These are phyloP conservation scores for Linaria vulgaris DNA, from an alignment of 257 asterid species.

Conservation along the genomic window DNA sequence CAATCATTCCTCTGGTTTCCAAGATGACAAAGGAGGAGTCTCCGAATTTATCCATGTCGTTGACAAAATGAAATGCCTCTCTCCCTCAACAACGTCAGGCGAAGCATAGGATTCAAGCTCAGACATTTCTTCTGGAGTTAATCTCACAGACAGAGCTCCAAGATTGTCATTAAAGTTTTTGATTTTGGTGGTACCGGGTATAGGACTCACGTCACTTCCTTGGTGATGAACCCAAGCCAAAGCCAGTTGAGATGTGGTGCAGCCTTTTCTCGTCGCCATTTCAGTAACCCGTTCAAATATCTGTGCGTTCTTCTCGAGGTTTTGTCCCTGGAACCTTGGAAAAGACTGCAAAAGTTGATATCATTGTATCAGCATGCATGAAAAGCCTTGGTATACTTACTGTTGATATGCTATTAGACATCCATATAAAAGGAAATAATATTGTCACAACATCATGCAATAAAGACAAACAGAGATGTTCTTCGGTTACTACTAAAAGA, in stretches of 20 bases:
- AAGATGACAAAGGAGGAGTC: constrained; percentile 39
- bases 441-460: too few relatives aligned
- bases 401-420: too few relatives aligned
- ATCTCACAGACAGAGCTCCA: constrained; percentile 31
- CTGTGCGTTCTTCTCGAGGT: constrained; percentile 39
- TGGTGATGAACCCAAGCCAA: constrained; percentile 67
- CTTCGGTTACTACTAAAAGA: too few relatives aligned
- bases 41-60: constrained; percentile 28
- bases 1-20: constrained; percentile 14
- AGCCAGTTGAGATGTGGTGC: constrained; percentile 52
- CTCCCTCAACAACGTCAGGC: constrained; percentile 29
- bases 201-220: constrained; percentile 50
- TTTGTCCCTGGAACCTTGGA: constrained; percentile 45
- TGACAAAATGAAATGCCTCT: background rate
- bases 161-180: constrained; percentile 35
- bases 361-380: background rate
- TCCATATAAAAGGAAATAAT: too few relatives aligned
- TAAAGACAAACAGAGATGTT: too few relatives aligned
- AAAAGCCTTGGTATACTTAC: background rate
- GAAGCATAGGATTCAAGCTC: constrained; percentile 28
- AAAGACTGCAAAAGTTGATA: constrained; percentile 23
- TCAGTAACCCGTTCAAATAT: constrained; percentile 34
- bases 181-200: constrained; percentile 50
- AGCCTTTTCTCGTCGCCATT: constrained; percentile 43
- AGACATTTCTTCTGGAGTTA: constrained; percentile 27